These are phyloP conservation scores for Trichocladium uniseriatum DNA, from an alignment of 495 filamentous ascomycete genomes.

Conservation along the genomic window DNA sequence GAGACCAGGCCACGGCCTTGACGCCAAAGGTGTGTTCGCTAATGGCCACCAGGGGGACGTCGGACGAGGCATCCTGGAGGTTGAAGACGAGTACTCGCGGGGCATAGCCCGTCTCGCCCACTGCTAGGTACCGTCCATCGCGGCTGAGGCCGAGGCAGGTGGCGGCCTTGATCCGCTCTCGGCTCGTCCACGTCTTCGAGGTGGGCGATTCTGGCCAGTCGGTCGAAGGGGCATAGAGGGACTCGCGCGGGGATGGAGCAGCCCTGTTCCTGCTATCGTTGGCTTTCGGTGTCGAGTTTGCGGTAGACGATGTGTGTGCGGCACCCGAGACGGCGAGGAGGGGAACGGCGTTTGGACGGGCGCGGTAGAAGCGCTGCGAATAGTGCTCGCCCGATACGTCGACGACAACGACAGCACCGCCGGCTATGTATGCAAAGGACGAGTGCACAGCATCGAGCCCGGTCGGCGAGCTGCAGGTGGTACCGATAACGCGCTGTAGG, in stretches of 20 bases:
- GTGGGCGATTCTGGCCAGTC: slow-evolving; percentile 52
- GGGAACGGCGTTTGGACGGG: slow-evolving; percentile 67
- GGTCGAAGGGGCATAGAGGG: slow-evolving; percentile 30
- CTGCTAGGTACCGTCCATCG: slow-evolving; percentile 79
- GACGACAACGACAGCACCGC: slow-evolving; percentile 86
- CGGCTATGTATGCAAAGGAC: slow-evolving; percentile 82
- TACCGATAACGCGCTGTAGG: slow-evolving; percentile 77
- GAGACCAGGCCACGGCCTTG: slow-evolving; percentile 77
- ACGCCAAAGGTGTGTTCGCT: slow-evolving; percentile 89
- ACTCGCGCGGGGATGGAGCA: slow-evolving; percentile 47
- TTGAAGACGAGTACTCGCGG: slow-evolving; percentile 87
- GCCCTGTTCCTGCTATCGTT: slow-evolving; percentile 54
- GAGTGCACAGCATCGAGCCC: slow-evolving; percentile 75
- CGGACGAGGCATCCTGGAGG: slow-evolving; percentile 64
- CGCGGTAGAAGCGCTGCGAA: slow-evolving; percentile 82
- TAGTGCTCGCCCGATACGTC: slow-evolving; percentile 65
- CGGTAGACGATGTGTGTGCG: slow-evolving; percentile 34
- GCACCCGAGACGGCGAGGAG: slow-evolving; percentile 40
- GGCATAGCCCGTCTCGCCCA: slow-evolving; percentile 93
- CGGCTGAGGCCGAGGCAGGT: slow-evolving; percentile 89
- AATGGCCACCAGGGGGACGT: slow-evolving; percentile 74
- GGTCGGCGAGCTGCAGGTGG: slow-evolving; percentile 73
- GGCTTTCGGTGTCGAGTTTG: slow-evolving; percentile 54
- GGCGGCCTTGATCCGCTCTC: slow-evolving; percentile 88
- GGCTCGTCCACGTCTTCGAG: slow-evolving; percentile 66